Base-by-base conservation (phyloP, 495 filamentous ascomycete species). In the Aeminium ludgeri region DNA sequence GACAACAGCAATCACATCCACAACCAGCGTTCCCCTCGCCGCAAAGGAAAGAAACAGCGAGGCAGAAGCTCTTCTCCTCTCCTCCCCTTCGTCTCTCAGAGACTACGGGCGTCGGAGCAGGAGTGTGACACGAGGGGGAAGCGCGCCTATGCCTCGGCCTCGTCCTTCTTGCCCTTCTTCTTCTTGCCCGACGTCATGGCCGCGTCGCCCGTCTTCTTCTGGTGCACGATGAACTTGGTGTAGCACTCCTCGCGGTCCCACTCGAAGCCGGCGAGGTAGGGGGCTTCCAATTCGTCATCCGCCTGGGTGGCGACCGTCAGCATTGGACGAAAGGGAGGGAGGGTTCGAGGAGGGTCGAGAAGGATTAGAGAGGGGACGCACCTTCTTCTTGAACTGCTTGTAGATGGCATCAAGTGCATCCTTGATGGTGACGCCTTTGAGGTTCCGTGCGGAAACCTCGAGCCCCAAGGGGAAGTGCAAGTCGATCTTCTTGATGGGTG, bases 331-430 rank as follows among this genome's bases (percentile, higher is more conserved):
- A 6, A 1, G 13, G 15, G 25, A 15, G 13, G 13, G 12, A 16
- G 13, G 5, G 6, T 7, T 13, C 18, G 27, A 7, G 20, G 7
- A 15, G 12, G 29, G 13, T 6, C 10, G 6, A 32, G 20, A 11
- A 13, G n/a, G n/a, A n/a, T n/a, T 12, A 15, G 32, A 25, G 13
- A 16, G 13, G 13, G 28, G 16, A 43, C 63, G 44, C 63, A 82
- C 86, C 76, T 84, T 76, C 74, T 92, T 94, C 70, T 86, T 87
- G 69, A 77, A 89, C 49, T 80, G 73, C 67, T 92, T 92, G 70
- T 89, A 67, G 65, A 94, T 93, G 50, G 81, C 86, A 59, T 92
- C 84, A 55, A 92, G 57, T 41, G 83, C 86, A 61, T 94, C 86
- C 65, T 91, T 92, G 67, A 94, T 82, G 30, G 86, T 94, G 48